These are phyloP conservation scores for Fistulifera solaris DNA, from an alignment of 108 stramenopile genomes.

Conservation along the genomic window DNA sequence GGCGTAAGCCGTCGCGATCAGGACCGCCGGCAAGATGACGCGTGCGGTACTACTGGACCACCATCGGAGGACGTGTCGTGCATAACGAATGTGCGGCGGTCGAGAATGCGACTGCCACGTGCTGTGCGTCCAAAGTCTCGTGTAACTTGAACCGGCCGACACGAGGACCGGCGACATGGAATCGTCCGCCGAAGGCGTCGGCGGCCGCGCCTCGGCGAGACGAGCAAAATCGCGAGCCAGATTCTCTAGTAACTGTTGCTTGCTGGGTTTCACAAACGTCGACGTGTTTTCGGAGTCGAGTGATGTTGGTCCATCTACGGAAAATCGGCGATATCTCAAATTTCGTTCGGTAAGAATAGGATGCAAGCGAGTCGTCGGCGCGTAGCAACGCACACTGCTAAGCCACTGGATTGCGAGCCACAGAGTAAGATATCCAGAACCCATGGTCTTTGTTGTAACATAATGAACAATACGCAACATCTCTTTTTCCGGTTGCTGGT, in stretches of 20 bases:
- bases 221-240: conserved; percentile 2
- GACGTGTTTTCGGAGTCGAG: no score
- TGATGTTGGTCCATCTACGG: no score
- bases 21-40: conserved; percentile 21
- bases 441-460: no score
- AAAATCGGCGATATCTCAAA: no score
- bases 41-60: conserved; percentile 15
- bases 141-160: conserved; percentile 24
- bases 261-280: not conserved
- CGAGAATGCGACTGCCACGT: conserved; percentile 21
- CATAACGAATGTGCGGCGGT: conserved; percentile 20
- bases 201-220: conserved; percentile 5
- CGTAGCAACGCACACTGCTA: no score
- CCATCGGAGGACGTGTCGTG: conserved; percentile 22
- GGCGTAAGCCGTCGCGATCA: conserved; percentile 18
- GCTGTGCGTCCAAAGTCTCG: conserved; percentile 16
- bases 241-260: not conserved
- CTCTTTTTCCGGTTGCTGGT: no score
- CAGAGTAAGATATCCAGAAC: no score
- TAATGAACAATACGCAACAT: no score
- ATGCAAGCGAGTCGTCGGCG: no score
- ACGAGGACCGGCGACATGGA: conserved; percentile 10
- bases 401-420: no score
- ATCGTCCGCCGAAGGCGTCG: conserved; percentile 9
- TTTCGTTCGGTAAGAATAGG: no score